Percentiles rank a stretch among this genome's conserved stretches.
These are phyloP conservation scores for Aspergillus sp. DNA, from an alignment of 2,329 filamentous ascomycete species.

Conservation along the genomic window DNA sequence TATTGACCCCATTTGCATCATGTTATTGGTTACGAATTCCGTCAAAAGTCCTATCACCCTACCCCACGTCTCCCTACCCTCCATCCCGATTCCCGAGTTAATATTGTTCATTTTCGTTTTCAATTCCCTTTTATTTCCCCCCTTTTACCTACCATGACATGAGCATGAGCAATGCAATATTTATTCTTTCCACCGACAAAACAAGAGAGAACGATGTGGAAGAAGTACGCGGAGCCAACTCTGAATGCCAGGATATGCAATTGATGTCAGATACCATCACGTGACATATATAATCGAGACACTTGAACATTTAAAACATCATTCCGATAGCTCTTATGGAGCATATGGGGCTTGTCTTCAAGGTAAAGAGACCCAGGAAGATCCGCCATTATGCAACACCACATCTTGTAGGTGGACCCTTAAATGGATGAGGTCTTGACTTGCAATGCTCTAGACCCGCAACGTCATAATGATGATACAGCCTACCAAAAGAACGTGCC, in stretches of 20 bases:
- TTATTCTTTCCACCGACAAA: background rate
- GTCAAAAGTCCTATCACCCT: slow-evolving; percentile 13
- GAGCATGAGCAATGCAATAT: slow-evolving; percentile 1
- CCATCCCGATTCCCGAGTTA: slow-evolving; percentile 10
- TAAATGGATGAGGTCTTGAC: background rate
- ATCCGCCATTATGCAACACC: background rate
- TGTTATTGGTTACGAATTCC: slow-evolving; percentile 7
- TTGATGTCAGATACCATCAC: slow-evolving; percentile 2
- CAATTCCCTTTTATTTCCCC: too few species aligned
- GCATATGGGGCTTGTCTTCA: background rate
- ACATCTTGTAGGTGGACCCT: background rate
- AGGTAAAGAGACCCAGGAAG: background rate
- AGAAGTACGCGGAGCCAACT: background rate
- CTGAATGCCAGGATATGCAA: background rate
- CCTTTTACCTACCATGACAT: background rate
- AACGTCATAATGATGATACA: slow-evolving; percentile 14
- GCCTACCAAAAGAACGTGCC: background rate
- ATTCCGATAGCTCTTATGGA: too few species aligned
- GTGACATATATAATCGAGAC: slow-evolving; percentile 9
- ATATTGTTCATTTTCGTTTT: slow-evolving; percentile 10
- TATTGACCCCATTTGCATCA: slow-evolving; percentile 15
- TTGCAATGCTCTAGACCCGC: background rate
- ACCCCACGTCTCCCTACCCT: slow-evolving; percentile 5
- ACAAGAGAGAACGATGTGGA: background rate
- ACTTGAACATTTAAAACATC: background rate